A percentile compares a stretch with the other conserved stretches of the same genome.
These are phyloP conservation scores for Hyaloscypha bicolor DNA, from an alignment of 495 filamentous ascomycete genomes.

Conservation along the genomic window DNA sequence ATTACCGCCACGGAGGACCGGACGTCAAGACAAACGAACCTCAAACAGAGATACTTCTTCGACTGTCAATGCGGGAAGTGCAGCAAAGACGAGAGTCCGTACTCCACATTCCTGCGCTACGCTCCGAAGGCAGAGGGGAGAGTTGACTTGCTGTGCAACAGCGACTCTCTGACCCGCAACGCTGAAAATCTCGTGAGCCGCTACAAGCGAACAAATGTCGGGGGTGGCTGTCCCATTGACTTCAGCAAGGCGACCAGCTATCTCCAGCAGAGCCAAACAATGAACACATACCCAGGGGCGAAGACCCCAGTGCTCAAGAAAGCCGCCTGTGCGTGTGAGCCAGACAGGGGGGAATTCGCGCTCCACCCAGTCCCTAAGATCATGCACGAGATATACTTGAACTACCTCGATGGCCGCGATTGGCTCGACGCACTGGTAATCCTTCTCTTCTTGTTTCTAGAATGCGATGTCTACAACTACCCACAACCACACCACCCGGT, in stretches of 20 bases:
- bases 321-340: background rate
- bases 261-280: background rate
- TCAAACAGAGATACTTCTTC: constrained; percentile 31
- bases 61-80: constrained; percentile 30
- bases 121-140: background rate
- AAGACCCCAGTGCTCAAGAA: background rate
- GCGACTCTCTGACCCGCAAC: background rate
- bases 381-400: constrained; percentile 25
- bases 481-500: constrained; percentile 18
- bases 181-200: background rate
- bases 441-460: constrained; percentile 20
- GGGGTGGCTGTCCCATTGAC: too few relatives aligned
- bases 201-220: background rate
- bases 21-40: constrained; percentile 10
- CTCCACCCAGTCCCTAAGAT: constrained; percentile 21
- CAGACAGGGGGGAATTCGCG: constrained; percentile 4
- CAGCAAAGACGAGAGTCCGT: constrained; percentile 15
- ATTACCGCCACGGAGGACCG: constrained; percentile 33
- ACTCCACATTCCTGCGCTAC: constrained; percentile 13
- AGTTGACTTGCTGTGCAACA: constrained; percentile 12
- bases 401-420: constrained; percentile 7
- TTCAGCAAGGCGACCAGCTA: background rate
- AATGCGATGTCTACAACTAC: constrained; percentile 24
- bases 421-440: constrained; percentile 19
- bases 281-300: background rate